Percentiles rank a stretch among this genome's conserved stretches.
Evolutionary conservation across 768 basidiomycete species (phyloP).

Genomic region (Boletus sp.): DNA sequence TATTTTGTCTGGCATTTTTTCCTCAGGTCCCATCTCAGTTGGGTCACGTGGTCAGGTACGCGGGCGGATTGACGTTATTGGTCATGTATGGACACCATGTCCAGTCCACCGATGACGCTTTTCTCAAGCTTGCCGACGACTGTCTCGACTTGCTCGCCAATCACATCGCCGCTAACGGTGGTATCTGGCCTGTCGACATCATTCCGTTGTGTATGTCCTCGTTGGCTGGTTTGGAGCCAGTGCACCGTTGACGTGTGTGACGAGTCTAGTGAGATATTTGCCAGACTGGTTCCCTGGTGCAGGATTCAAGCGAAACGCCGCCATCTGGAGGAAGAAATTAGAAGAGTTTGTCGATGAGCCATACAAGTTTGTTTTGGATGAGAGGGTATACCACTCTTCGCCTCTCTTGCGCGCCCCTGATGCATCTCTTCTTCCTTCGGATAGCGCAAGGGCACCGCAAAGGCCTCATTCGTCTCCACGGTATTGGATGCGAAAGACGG

Average conservation of each 20-base stretch:
- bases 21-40: slow-evolving; percentile 12
- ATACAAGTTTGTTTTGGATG: slow-evolving; percentile 54
- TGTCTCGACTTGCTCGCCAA: slow-evolving; percentile 41
- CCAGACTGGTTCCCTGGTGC: slow-evolving; percentile 69
- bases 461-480: slow-evolving; percentile 43
- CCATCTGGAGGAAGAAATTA: slow-evolving; percentile 59
- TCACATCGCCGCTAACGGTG: slow-evolving; percentile 40
- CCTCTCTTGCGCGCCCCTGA: not conserved
- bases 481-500: slow-evolving; percentile 41
- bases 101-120: slow-evolving; percentile 37
- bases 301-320: slow-evolving; percentile 60
- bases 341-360: slow-evolving; percentile 63
- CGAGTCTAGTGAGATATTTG: slow-evolving; percentile 44
- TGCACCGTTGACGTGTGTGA: not conserved
- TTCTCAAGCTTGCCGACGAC: slow-evolving; percentile 41
- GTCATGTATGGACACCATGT: slow-evolving; percentile 63
- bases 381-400: slow-evolving; percentile 41
- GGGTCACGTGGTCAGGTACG: slow-evolving; percentile 36
- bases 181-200: slow-evolving; percentile 42
- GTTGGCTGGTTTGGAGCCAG: too few species aligned
- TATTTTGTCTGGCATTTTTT: not conserved
- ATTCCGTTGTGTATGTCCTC: slow-evolving; percentile 33
- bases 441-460: slow-evolving; percentile 37
- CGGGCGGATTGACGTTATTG: slow-evolving; percentile 51
- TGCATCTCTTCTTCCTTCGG: not conserved